Evolutionary conservation across 129 eudicot species (phyloP).

Genomic region (Silybum marianum): DNA sequence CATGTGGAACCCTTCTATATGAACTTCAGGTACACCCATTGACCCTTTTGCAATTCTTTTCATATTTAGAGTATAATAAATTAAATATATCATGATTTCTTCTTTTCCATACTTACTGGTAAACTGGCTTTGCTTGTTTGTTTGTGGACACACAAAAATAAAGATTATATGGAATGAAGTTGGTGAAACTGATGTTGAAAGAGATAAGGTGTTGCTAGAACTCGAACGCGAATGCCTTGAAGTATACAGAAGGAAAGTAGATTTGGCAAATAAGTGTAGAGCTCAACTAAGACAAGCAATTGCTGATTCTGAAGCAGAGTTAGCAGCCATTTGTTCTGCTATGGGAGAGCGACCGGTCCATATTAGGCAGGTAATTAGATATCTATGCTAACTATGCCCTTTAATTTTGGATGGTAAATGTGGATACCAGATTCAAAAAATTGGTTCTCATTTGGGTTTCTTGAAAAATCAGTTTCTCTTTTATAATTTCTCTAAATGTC

Average conservation of each 20-base stretch:
- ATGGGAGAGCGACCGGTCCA: constrained; percentile 91
- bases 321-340: constrained; percentile 86
- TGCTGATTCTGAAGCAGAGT: constrained; percentile 92
- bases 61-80: neutral
- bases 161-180: constrained; percentile 95
- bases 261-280: constrained; percentile 71
- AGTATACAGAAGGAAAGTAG: constrained; percentile 87
- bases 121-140: constrained; percentile 7
- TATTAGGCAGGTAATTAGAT: constrained; percentile 69
- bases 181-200: constrained; percentile 72
- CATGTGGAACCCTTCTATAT: constrained; percentile 78
- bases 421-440: neutral
- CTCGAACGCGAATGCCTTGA: constrained; percentile 88
- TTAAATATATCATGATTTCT: neutral
- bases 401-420: neutral
- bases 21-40: constrained; percentile 67
- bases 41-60: neutral
- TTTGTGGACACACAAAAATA: neutral
- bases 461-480: neutral
- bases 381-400: neutral
- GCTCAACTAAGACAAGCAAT: constrained; percentile 83
- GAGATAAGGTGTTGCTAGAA: constrained; percentile 69
- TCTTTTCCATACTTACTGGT: constrained; percentile 5
- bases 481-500: neutral
- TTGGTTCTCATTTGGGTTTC: neutral